phyloP scores from a whole-genome alignment of 192 early-diverging fungal species.

The Gryganskiella cystojenkinii region DNA sequence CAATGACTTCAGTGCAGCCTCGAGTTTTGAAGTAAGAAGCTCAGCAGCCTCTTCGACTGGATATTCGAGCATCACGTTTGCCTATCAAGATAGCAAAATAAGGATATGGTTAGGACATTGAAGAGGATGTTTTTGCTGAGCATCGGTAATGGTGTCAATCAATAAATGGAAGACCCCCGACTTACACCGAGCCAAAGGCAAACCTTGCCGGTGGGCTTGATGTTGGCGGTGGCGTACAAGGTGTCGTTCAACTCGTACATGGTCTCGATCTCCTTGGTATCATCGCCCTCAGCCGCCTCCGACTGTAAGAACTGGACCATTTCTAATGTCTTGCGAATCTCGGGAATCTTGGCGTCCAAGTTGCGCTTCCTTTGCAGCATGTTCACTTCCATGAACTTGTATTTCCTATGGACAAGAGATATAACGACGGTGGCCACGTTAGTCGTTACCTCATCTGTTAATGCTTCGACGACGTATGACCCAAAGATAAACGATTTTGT shows the following conservation, averaged over 20 bases:
- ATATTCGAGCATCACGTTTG: slow-evolving; percentile 99
- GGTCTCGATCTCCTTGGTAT: slow-evolving; percentile 77
- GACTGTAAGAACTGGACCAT: slow-evolving; percentile 84
- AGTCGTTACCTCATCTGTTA: too few relatives aligned
- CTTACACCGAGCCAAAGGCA: slow-evolving; percentile 95
- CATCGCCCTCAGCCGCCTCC: slow-evolving; percentile 55
- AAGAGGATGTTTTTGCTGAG: background rate
- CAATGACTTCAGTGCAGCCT: slow-evolving; percentile 76
- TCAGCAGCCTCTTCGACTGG: slow-evolving; percentile 85
- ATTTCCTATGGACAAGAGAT: slow-evolving; percentile 76
- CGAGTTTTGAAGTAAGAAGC: slow-evolving; percentile 81
- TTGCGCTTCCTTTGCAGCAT: slow-evolving; percentile 83
- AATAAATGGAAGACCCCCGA: background rate
- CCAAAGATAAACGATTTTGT: too few relatives aligned
- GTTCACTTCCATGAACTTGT: slow-evolving; percentile 97
- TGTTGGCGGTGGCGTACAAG: slow-evolving; percentile 85
- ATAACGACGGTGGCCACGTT: background rate
- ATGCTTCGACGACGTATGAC: too few relatives aligned
- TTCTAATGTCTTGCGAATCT: slow-evolving; percentile 93
- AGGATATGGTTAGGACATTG: slow-evolving; percentile 1
- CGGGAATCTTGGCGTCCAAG: slow-evolving; percentile 94
- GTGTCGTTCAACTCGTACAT: slow-evolving; percentile 97
- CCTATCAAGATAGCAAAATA: slow-evolving; percentile 69
- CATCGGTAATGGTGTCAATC: background rate
- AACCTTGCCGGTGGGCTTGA: slow-evolving; percentile 82